Evolutionary conservation across 139 green algal genomes (phyloP), one percentile per base, ranked within the genome.

Genomic region (Pseudopediastrum boryanum): DNA sequence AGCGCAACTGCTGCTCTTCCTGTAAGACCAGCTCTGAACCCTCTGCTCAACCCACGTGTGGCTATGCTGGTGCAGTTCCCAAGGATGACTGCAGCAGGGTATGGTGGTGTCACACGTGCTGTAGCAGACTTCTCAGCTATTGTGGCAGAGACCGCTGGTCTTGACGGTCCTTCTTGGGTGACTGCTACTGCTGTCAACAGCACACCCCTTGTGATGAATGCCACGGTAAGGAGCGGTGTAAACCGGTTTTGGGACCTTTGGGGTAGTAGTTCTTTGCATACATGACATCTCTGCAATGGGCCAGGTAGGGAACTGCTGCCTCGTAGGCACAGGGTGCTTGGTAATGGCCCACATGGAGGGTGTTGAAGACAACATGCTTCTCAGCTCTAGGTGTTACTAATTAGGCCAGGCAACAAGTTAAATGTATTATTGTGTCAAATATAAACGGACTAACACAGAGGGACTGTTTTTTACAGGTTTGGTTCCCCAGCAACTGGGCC

Each of bases 401-500:
- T n/a, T n/a, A n/a, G n/a, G n/a, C n/a, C n/a, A n/a, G n/a, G n/a
- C n/a, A n/a, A n/a, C n/a, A n/a, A n/a, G n/a, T n/a, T n/a, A n/a
- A n/a, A n/a, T n/a, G n/a, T n/a, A n/a, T n/a, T n/a, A n/a, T n/a
- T n/a, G n/a, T n/a, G n/a, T n/a, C n/a, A n/a, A n/a, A n/a, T n/a
- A n/a, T n/a, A n/a, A n/a, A n/a, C n/a, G n/a, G n/a, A n/a, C n/a
- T n/a, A n/a, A n/a, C n/a, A n/a, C n/a, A n/a, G n/a, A n/a, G n/a
- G n/a, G n/a, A n/a, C n/a, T n/a, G n/a, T n/a, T 29, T 58, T 7
- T 7, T 77, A 54, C 67, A 83, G 77, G 29, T 78, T 23, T 83
- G 77, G 76, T 86, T 84, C 33, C 63, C 71, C 31, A 43, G 70
- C 33, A 44, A 65, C 38, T 86, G 69, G 42, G 29, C 71, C 29